Conservation (phyloP, 441 rosid species). For the Iberis amara region DNA sequence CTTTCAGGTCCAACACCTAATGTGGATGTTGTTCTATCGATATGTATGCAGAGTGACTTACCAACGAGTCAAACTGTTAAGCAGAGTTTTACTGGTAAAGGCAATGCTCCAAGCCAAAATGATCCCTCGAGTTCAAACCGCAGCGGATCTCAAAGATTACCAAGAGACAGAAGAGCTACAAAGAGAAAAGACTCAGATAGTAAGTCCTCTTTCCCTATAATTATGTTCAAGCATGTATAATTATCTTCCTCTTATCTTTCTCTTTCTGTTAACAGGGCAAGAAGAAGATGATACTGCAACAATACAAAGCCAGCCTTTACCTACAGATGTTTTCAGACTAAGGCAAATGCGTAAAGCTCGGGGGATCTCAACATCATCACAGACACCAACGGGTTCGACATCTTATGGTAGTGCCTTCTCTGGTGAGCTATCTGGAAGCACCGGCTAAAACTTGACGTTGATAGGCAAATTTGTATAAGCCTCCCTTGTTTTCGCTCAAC, state of each 20-base stretch:
- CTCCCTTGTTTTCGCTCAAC: slow-evolving; percentile 1
- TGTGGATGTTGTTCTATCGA: slow-evolving; percentile 72
- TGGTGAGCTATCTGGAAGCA: slow-evolving; percentile 73
- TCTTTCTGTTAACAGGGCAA: slow-evolving; percentile 43
- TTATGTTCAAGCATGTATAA: slow-evolving; percentile 3
- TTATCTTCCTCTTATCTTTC: background rate
- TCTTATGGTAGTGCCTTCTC: slow-evolving; percentile 82
- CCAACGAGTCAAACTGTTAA: slow-evolving; percentile 45
- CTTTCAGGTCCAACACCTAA: slow-evolving; percentile 69
- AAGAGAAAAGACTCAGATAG: slow-evolving; percentile 67
- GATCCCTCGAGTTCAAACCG: slow-evolving; percentile 66
- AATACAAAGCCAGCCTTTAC: slow-evolving; percentile 74
- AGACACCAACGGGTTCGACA: slow-evolving; percentile 61
- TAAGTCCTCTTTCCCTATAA: slow-evolving; percentile 29
- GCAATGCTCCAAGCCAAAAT: slow-evolving; percentile 50
- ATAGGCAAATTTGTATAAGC: slow-evolving; percentile 11
- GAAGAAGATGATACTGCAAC: slow-evolving; percentile 64
- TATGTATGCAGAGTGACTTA: slow-evolving; percentile 77
- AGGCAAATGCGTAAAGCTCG: slow-evolving; percentile 78
- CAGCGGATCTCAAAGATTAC: slow-evolving; percentile 53
- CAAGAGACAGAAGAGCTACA: slow-evolving; percentile 52
- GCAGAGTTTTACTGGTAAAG: slow-evolving; percentile 37
- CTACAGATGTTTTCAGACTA: slow-evolving; percentile 66
- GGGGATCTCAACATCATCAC: slow-evolving; percentile 43
- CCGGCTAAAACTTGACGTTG: slow-evolving; percentile 35